Base-by-base conservation (phyloP, 106 monocot species). In the Dendrobium chrysotoxum region DNA sequence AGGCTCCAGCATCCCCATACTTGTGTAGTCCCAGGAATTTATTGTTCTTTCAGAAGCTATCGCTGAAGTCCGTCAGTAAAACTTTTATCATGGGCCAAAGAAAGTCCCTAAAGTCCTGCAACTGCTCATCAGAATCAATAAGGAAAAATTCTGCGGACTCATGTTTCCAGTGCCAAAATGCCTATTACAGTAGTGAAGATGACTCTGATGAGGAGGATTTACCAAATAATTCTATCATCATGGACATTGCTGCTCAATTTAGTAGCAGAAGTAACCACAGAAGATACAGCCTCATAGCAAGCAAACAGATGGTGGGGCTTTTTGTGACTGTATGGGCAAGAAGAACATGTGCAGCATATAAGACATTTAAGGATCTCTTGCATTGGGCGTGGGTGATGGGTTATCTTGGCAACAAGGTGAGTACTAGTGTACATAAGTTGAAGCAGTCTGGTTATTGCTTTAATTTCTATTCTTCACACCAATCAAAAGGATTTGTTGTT, bases 321-420 rank as follows among this genome's bases (percentile, higher is more conserved):
- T 93, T 93, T 80, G 84, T 93, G 28, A 87, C 84, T 11, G 85
- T 93, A 12, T 93, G 93, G 93, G 89, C 80, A 13, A 85, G 82
- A 76, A 83, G 93, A 93, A 53, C 87, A 89, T 61, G 91, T 89
- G 7, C 84, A 80, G 25, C 88, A 91, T 53, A 84, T 91, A 50
- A 86, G 87, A 7, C 93, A 93, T 84, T 81, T 93, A 30, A 89
- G 89, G 35, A 8, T 87, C 28, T 88, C 88, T 44, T 87, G 80
- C 21, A 79, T 93, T 45, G 89, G 91, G 6, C 81, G 93, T 47
- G 93, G 10, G 80, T 91, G 44, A 82, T 93, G 93, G 91, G 91
- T 16, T 91, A 82, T 81, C 93, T 93, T 78, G 91, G 93, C 25
- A 93, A 93, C 67, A 93, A 93, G 90, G 93, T 93, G 57, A 88